phyloP scores from a whole-genome alignment of 495 filamentous ascomycete species.

The Neurospora sp. region DNA sequence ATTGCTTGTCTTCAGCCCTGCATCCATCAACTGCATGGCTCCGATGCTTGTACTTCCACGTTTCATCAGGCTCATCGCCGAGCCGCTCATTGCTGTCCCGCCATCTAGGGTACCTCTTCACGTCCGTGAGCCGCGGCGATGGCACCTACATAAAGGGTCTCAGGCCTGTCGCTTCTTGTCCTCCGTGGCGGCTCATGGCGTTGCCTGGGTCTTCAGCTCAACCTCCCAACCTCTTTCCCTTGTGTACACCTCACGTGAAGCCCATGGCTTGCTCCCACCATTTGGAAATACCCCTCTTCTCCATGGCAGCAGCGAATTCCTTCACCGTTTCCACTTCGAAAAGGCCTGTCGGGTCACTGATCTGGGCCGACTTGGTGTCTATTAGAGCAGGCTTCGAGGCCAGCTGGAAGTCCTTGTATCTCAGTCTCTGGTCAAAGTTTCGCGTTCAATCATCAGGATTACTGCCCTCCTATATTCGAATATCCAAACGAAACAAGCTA shows the following conservation, averaged over 20 bases:
- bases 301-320: constrained; percentile 22
- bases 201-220: not conserved
- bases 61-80: not conserved
- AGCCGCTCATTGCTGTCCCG: not conserved
- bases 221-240: not conserved
- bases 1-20: not conserved
- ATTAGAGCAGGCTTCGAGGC: constrained; percentile 13
- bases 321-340: constrained; percentile 15
- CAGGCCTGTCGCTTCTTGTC: not conserved
- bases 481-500: not conserved
- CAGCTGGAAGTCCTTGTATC: constrained; percentile 25
- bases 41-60: not conserved
- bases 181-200: not conserved
- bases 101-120: not conserved
- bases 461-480: not conserved
- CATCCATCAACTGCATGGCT: not conserved
- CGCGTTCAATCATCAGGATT: not conserved
- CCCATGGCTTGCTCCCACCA: constrained; percentile 24
- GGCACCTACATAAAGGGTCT: not conserved
- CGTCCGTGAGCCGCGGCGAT: not conserved
- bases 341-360: constrained; percentile 11
- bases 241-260: constrained; percentile 5
- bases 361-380: not conserved
- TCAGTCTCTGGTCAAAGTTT: constrained; percentile 11
- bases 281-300: constrained; percentile 11